Evolutionary conservation across 305 asterid genomes (phyloP).

Genomic region (Fraxinus paxiana): DNA sequence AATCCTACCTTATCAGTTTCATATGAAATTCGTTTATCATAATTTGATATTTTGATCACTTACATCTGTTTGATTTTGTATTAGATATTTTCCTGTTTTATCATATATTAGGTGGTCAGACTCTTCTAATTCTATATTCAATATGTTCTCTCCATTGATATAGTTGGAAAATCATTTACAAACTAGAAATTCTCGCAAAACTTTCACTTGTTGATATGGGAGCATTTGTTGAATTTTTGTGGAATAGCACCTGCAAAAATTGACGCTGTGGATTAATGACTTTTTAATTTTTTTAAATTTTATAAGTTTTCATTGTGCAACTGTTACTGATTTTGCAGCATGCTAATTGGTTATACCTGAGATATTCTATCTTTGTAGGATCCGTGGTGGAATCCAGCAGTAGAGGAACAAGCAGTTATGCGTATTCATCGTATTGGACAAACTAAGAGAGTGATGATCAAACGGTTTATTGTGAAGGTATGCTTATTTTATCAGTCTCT

Average conservation of each 20-base stretch:
- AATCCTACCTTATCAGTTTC: not conserved
- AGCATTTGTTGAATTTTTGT: not conserved
- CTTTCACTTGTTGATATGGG: not conserved
- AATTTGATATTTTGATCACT: not conserved
- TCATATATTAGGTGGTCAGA: not conserved
- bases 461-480: conserved; percentile 85
- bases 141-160: not conserved
- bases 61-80: not conserved
- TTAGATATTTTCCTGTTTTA: not conserved
- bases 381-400: conserved; percentile 99
- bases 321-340: not conserved
- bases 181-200: not conserved
- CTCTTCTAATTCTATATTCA: not conserved
- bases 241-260: not conserved
- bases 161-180: not conserved
- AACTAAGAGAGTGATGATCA: conserved; percentile 67
- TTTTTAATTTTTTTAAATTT: conserved; percentile 8
- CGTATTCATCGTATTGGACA: conserved; percentile 98
- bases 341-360: not conserved
- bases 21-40: not conserved
- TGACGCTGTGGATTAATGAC: not conserved
- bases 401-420: conserved; percentile 98
- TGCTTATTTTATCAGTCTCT: not conserved
- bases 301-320: not conserved
- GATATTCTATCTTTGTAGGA: conserved; percentile 44